phyloP scores from a whole-genome alignment of 495 filamentous ascomycete species.

The Monascus purpureus region DNA sequence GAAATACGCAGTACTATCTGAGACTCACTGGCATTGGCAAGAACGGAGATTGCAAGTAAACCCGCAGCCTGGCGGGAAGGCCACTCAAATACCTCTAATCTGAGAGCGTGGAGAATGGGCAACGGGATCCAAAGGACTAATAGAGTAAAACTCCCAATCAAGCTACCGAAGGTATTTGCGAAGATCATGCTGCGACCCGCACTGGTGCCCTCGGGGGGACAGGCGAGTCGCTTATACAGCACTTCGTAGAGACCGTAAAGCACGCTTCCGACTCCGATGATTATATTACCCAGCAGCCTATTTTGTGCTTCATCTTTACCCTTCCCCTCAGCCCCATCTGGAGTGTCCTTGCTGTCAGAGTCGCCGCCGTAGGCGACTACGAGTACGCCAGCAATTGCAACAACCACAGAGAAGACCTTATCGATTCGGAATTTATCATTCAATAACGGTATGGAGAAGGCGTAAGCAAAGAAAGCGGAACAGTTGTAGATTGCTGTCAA shows the following conservation, averaged over 20 bases:
- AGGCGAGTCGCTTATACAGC: slow-evolving; percentile 81
- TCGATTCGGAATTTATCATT: slow-evolving; percentile 66
- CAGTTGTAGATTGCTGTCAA: slow-evolving; percentile 98
- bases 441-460: slow-evolving; percentile 78
- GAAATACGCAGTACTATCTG: not conserved
- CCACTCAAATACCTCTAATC: slow-evolving; percentile 68
- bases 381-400: slow-evolving; percentile 81
- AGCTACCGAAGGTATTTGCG: slow-evolving; percentile 75
- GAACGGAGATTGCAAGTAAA: slow-evolving; percentile 64
- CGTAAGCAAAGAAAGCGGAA: slow-evolving; percentile 96
- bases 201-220: slow-evolving; percentile 77
- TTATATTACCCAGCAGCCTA: slow-evolving; percentile 66
- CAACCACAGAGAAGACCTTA: slow-evolving; percentile 68
- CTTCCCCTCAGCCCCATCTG: slow-evolving; percentile 30
- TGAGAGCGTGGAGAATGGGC: slow-evolving; percentile 63
- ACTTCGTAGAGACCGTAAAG: slow-evolving; percentile 97
- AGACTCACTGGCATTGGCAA: slow-evolving; percentile 65
- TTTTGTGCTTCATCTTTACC: slow-evolving; percentile 38
- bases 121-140: slow-evolving; percentile 84
- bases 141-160: slow-evolving; percentile 77
- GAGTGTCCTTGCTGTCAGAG: slow-evolving; percentile 32
- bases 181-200: slow-evolving; percentile 78
- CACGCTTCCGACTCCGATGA: slow-evolving; percentile 87
- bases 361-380: slow-evolving; percentile 84
- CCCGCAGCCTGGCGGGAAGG: slow-evolving; percentile 63